These are phyloP conservation scores for Crithidia sp. DNA, from an alignment of 208 protist species.

Conservation along the genomic window DNA sequence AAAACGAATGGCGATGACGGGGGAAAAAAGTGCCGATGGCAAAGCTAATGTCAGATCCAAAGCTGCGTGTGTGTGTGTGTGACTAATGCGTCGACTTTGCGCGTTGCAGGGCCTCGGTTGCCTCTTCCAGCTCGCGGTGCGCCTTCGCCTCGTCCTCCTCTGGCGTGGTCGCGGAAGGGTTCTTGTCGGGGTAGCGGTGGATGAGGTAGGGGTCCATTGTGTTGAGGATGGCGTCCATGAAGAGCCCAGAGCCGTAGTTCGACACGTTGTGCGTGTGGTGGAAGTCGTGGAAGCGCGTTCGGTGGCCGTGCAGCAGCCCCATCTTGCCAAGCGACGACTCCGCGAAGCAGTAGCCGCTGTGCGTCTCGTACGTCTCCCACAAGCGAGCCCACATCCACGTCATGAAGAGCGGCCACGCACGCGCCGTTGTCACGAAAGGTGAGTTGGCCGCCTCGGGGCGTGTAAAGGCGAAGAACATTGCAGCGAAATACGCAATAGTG, in stretches of 20 bases:
- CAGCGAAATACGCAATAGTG: constrained; percentile 45
- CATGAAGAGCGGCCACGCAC: constrained; percentile 50
- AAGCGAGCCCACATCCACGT: constrained; percentile 56
- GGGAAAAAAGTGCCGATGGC: no score
- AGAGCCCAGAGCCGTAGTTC: constrained; percentile 54
- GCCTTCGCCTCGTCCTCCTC: constrained; percentile 16
- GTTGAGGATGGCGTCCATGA: constrained; percentile 57
- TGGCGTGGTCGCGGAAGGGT: constrained; percentile 10
- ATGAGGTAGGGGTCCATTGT: constrained; percentile 59
- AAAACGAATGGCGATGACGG: no score
- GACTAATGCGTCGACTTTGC: neutral
- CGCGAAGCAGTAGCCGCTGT: constrained; percentile 72
- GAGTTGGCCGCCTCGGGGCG: constrained; percentile 23
- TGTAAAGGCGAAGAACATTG: constrained; percentile 43
- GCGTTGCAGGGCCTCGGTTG: constrained; percentile 1
- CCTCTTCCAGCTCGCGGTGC: constrained; percentile 12
- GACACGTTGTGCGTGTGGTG: constrained; percentile 74
- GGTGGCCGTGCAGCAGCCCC: constrained; percentile 51
- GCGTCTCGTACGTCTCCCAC: constrained; percentile 64
- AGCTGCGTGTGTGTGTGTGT: no score
- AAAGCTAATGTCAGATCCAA: no score
- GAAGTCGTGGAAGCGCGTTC: constrained; percentile 70
- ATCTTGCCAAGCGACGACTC: constrained; percentile 47
- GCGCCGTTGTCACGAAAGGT: constrained; percentile 27
- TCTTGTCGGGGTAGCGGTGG: constrained; percentile 31